Conservation (phyloP, 768 basidiomycete genomes). For the Phylloporus scabripes region DNA sequence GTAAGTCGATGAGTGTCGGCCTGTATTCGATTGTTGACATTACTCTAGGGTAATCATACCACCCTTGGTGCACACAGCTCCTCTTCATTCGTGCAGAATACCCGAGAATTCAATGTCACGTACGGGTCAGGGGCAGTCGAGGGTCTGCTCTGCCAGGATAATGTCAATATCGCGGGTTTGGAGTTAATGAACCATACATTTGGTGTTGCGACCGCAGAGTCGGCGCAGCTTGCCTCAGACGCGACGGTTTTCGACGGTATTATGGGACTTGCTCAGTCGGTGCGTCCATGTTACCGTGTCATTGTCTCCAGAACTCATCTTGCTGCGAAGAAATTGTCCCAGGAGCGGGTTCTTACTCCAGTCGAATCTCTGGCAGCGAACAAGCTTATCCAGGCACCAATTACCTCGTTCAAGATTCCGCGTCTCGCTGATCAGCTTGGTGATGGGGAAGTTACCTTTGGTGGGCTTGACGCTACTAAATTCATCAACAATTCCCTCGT, state of each 20-base stretch:
- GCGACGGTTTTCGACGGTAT: constrained; percentile 60
- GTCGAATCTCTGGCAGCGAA: constrained; percentile 60
- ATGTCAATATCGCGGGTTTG: constrained; percentile 60
- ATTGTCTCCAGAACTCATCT: neutral
- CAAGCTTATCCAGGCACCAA: constrained; percentile 54
- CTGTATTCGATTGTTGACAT: constrained; percentile 14
- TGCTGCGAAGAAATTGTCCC: constrained; percentile 47
- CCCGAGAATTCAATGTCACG: constrained; percentile 49
- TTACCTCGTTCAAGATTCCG: constrained; percentile 77
- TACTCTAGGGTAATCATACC: constrained; percentile 52
- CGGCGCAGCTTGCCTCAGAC: constrained; percentile 50
- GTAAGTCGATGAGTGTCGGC: constrained; percentile 26
- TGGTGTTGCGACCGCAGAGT: constrained; percentile 59
- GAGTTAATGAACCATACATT: constrained; percentile 54
- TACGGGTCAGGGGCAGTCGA: constrained; percentile 69
- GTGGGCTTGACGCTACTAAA: constrained; percentile 65
- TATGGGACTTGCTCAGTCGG: constrained; percentile 73
- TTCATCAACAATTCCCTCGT: constrained; percentile 56
- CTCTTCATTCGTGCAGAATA: constrained; percentile 52
- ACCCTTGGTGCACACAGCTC: constrained; percentile 61
- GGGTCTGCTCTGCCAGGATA: constrained; percentile 60
- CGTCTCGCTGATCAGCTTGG: constrained; percentile 58
- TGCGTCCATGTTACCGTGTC: constrained; percentile 29
- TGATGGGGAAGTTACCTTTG: constrained; percentile 81
- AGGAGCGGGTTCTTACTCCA: constrained; percentile 61